Percentiles rank a stretch among this genome's conserved stretches.
phyloP scores from a whole-genome alignment of 2,329 filamentous ascomycete genomes.

The Sodiomyces alkalinus region DNA sequence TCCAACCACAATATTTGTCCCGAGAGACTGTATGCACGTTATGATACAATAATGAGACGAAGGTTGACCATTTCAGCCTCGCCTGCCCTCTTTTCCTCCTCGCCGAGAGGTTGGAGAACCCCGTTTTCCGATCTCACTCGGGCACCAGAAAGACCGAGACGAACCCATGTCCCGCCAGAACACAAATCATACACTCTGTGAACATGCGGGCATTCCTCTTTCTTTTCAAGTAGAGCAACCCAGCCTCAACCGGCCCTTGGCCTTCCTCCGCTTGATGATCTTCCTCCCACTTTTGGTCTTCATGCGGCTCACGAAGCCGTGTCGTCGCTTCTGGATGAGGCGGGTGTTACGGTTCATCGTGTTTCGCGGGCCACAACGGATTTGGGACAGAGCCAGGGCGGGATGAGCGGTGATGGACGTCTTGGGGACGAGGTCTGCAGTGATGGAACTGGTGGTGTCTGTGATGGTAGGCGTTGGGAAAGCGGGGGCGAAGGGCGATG shows the following conservation, averaged over 20 bases:
- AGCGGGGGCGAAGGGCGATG: constrained; percentile 16
- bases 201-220: no score
- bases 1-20: no score
- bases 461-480: constrained; percentile 9
- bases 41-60: no score
- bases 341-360: constrained; percentile 40
- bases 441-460: constrained; percentile 6
- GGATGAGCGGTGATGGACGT: constrained; percentile 35
- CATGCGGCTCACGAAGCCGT: constrained; percentile 38
- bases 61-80: no score
- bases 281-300: constrained; percentile 35
- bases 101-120: no score
- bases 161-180: no score
- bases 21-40: no score
- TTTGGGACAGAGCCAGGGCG: constrained; percentile 36
- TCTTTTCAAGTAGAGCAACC: constrained; percentile 4
- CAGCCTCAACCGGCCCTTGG: constrained; percentile 35
- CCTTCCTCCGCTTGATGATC: constrained; percentile 33
- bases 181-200: no score
- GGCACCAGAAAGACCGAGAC: no score
- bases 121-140: no score
- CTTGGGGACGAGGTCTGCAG: constrained; percentile 29
- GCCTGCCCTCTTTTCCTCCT: no score
- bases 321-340: constrained; percentile 42
- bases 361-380: constrained; percentile 43